Percentiles rank a stretch among this genome's conserved stretches.
Evolutionary conservation across 768 basidiomycete species (phyloP).

Genomic region (Suillus luteus): DNA sequence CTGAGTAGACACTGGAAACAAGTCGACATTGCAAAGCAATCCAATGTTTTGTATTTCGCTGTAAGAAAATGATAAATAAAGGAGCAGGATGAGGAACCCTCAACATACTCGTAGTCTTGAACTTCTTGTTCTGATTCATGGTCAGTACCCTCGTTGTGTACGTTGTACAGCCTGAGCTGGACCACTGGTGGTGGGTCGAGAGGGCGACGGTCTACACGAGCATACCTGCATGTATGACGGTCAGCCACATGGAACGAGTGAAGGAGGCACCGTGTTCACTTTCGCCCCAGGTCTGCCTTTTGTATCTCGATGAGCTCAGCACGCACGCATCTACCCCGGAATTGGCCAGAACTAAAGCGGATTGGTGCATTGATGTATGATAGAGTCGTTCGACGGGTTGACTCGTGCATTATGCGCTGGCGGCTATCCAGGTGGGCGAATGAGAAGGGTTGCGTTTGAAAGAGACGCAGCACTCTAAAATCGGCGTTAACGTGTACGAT

Average conservation of each 20-base stretch:
- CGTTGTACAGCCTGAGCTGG: conserved; percentile 52
- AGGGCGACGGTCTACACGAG: conserved; percentile 62
- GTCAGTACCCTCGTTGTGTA: conserved; percentile 42
- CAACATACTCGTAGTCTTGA: conserved; percentile 48
- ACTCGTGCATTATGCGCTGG: background rate
- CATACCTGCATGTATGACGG: conserved; percentile 43
- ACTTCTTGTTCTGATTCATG: conserved; percentile 50
- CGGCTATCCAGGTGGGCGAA: background rate
- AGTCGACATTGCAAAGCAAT: conserved; percentile 74
- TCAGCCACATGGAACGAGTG: conserved; percentile 11
- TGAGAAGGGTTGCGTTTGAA: background rate
- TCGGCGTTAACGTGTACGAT: background rate
- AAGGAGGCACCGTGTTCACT: conserved; percentile 40
- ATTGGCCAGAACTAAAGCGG: conserved; percentile 58
- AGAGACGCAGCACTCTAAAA: background rate
- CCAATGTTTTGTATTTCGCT: conserved; percentile 68
- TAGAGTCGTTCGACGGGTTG: conserved; percentile 29
- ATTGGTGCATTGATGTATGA: conserved; percentile 44
- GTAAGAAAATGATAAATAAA: conserved; percentile 11
- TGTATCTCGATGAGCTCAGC: conserved; percentile 61
- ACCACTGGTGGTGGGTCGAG: conserved; percentile 68
- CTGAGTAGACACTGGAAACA: conserved; percentile 58
- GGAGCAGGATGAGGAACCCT: background rate
- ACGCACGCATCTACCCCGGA: conserved; percentile 56
- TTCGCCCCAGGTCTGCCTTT: conserved; percentile 67